These are phyloP conservation scores for Phytopythium cucurbitacearum DNA, from an alignment of 352 stramenopile genomes.

Conservation along the genomic window DNA sequence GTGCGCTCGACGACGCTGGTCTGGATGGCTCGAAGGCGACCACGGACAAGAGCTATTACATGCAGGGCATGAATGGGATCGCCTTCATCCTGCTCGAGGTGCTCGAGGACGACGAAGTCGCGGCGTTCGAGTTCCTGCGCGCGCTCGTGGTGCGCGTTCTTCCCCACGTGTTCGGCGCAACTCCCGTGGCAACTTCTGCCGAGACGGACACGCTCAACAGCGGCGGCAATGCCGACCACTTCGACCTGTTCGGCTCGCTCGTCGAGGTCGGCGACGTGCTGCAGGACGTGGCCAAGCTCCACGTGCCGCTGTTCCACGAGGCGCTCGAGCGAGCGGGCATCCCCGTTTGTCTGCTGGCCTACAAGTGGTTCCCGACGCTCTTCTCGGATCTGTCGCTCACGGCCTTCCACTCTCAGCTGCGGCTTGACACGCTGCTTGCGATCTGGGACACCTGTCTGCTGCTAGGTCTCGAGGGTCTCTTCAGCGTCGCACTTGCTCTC, in stretches of 20 bases:
- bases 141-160: slow-evolving; percentile 62
- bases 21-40: slow-evolving; percentile 6
- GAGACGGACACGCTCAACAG: slow-evolving; percentile 14
- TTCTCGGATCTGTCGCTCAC: slow-evolving; percentile 83
- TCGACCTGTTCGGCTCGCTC: slow-evolving; percentile 69
- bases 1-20: slow-evolving; percentile 31
- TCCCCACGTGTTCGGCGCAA: slow-evolving; percentile 62
- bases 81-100: slow-evolving; percentile 74
- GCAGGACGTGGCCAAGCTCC: slow-evolving; percentile 66
- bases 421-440: slow-evolving; percentile 67
- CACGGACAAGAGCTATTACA: slow-evolving; percentile 46
- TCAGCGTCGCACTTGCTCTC: slow-evolving; percentile 64
- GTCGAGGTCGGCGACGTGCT: slow-evolving; percentile 65
- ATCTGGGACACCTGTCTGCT: slow-evolving; percentile 82
- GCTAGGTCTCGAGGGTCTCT: slow-evolving; percentile 78
- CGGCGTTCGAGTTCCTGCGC: slow-evolving; percentile 56
- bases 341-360: slow-evolving; percentile 73
- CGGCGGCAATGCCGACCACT: slow-evolving; percentile 36
- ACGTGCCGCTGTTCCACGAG: slow-evolving; percentile 56
- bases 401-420: slow-evolving; percentile 66
- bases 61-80: slow-evolving; percentile 86
- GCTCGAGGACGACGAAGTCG: slow-evolving; percentile 43
- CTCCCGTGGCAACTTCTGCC: slow-evolving; percentile 18
- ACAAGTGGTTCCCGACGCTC: slow-evolving; percentile 87
- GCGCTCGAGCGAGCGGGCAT: slow-evolving; percentile 54